Base-by-base conservation (phyloP, 1,139 yeast genomes). In the Wickerhamomyces sp. region DNA sequence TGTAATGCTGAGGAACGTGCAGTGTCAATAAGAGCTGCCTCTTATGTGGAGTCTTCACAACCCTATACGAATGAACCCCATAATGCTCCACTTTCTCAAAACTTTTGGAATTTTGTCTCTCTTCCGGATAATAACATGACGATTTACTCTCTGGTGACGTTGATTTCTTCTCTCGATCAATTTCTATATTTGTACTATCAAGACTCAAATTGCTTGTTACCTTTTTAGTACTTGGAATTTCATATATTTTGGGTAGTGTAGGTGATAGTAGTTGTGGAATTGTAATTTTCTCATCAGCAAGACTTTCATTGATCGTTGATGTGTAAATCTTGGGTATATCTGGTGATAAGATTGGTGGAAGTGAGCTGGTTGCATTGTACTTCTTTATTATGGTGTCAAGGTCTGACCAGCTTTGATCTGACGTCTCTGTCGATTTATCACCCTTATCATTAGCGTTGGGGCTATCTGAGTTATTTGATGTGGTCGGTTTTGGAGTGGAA, bases 231-330 rank as follows among this genome's bases (percentile, higher is more conserved):
- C 36, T 41, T 27, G 31, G 13, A 15, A 2, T 27, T 26, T 45
- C 46, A 33, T 45, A 54, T 15, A 37, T 39, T 1, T 52, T 44
- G 1, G 61, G 61, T 5, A 57, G 39, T 1, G 60, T 56, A 0
- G 61, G 61, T 8, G 60, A 55, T 4, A 57, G 42, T 50, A 53
- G 26, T 14, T 39, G 37, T 9, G 51, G 53, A 10, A 49, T 38
- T 13, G 18, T 14, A 10, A 35, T 4, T 10, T 38, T 32, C 9
- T 39, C 9, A 6, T 26, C 15, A 18, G 7, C 33, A 10, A 23
- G 29, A 26, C 6, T 27, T 8, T 15, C 34, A 9, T 33, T 33
- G 31, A 29, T 11, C 11, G 10, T 29, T 11, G 31, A 29, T 6
- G 10, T 11, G 23, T 40, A 48, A 5, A 13, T 11, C 2, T 13